Evolutionary conservation across 306 rosid species (phyloP).

Genomic region (Glycine tomentella): DNA sequence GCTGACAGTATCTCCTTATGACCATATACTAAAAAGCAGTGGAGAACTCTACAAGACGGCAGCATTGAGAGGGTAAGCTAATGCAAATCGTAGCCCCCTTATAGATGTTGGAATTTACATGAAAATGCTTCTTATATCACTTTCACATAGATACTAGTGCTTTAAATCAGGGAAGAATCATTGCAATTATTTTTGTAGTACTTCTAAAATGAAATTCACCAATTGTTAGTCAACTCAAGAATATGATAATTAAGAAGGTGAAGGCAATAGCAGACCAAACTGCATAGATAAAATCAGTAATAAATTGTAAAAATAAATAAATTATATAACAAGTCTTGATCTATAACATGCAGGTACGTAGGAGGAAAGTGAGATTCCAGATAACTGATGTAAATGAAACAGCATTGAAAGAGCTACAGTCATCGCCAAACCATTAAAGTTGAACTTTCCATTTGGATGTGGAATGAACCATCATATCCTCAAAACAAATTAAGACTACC

Average conservation of each 20-base stretch:
- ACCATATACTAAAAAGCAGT: conserved; percentile 69
- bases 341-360: conserved; percentile 61
- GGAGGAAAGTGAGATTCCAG: conserved; percentile 58
- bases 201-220: neutral
- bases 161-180: neutral
- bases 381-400: conserved; percentile 51
- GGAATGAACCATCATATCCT: conserved; percentile 65
- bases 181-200: neutral
- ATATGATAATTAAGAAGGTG: too few species aligned
- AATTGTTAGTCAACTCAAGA: neutral
- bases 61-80: conserved; percentile 62
- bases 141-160: neutral
- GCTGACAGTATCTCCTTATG: conserved; percentile 68
- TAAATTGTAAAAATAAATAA: neutral
- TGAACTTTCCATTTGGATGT: conserved; percentile 70
- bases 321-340: neutral
- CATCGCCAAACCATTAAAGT: conserved; percentile 45
- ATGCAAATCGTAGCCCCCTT: neutral
- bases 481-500: conserved; percentile 58
- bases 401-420: conserved; percentile 55
- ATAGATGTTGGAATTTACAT: neutral
- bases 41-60: conserved; percentile 72
- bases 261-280: too few species aligned
- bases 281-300: neutral
- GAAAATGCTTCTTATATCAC: conserved; percentile 7